A percentile compares a stretch with the other conserved stretches of the same genome.
phyloP scores from a whole-genome alignment of 306 rosid genomes.

The Lablab purpureus region DNA sequence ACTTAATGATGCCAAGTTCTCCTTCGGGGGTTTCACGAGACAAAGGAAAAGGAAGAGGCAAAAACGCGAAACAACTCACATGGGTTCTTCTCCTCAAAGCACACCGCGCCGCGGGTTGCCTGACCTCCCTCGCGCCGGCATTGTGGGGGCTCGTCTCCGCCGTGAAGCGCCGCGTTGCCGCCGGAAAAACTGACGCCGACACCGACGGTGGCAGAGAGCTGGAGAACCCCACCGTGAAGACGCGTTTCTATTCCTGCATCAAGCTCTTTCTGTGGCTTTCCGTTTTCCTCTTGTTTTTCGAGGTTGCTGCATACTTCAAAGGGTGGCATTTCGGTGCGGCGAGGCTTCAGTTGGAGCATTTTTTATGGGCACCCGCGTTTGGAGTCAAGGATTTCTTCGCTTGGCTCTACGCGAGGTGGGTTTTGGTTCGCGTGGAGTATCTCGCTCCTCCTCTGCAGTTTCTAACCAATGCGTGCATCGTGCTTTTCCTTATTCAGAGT shows the following conservation, averaged over 20 bases:
- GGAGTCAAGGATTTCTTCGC: conserved; percentile 64
- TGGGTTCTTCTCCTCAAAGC: conserved; percentile 95
- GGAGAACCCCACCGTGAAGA: conserved; percentile 64
- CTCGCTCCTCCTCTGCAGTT: conserved; percentile 93
- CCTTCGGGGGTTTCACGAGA: conserved; percentile 54
- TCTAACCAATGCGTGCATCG: conserved; percentile 78
- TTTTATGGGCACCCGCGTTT: conserved; percentile 63
- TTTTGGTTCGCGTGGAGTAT: conserved; percentile 69
- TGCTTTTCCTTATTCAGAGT: conserved; percentile 86
- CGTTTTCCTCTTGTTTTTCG: conserved; percentile 64
- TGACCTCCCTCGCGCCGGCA: conserved; percentile 79
- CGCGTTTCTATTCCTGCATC: conserved; percentile 69
- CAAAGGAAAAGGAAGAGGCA: conserved; percentile 70
- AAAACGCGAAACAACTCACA: conserved; percentile 88
- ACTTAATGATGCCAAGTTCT: conserved; percentile 59
- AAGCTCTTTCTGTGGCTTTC: conserved; percentile 73
- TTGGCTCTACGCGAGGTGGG: conserved; percentile 77
- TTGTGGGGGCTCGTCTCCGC: conserved; percentile 64
- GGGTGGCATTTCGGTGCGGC: conserved; percentile 90
- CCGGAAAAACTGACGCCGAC: conserved; percentile 75
- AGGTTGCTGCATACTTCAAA: conserved; percentile 73
- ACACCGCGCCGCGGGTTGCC: conserved; percentile 84
- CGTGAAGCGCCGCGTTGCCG: conserved; percentile 74
- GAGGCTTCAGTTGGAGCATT: conserved; percentile 53
- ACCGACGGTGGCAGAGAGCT: conserved; percentile 58